Evolutionary conservation across 305 asterid genomes (phyloP).

Genomic region (Ruellia speciosa): DNA sequence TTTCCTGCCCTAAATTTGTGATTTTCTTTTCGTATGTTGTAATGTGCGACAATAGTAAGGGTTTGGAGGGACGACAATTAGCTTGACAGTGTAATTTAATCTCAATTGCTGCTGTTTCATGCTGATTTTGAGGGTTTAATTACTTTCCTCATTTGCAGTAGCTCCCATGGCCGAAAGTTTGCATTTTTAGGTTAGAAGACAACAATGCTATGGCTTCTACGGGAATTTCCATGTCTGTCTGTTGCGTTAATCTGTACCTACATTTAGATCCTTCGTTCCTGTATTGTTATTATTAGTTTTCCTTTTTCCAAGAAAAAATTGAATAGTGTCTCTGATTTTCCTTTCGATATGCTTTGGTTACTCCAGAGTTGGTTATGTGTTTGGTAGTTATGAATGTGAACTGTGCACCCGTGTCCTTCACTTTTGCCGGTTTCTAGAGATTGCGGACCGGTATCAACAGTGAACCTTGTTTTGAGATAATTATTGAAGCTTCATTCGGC

Average conservation of each 20-base stretch:
- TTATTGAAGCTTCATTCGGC: neutral
- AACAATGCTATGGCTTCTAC: neutral
- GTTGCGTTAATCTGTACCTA: neutral
- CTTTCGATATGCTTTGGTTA: neutral
- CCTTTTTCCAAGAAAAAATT: neutral
- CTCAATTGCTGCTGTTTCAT: neutral
- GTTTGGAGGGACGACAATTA: constrained; percentile 34
- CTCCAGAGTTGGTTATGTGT: neutral
- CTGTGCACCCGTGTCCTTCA: neutral
- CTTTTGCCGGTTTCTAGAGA: neutral
- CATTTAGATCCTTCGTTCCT: neutral
- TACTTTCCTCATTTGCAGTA: constrained; percentile 18
- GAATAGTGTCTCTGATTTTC: neutral
- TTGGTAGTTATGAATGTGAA: neutral
- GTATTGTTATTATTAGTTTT: neutral
- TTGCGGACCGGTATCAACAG: neutral
- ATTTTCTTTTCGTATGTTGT: constrained; percentile 45
- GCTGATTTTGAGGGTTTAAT: constrained; percentile 13
- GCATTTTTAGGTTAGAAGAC: neutral
- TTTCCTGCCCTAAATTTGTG: constrained; percentile 30
- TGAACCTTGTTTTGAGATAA: neutral
- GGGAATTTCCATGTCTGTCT: neutral
- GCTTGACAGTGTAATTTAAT: constrained; percentile 1
- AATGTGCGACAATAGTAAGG: constrained; percentile 28
- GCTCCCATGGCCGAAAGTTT: constrained; percentile 8